These are phyloP conservation scores for Talaromyces pinophilus DNA, from an alignment of 2,329 filamentous ascomycete genomes.

Conservation along the genomic window DNA sequence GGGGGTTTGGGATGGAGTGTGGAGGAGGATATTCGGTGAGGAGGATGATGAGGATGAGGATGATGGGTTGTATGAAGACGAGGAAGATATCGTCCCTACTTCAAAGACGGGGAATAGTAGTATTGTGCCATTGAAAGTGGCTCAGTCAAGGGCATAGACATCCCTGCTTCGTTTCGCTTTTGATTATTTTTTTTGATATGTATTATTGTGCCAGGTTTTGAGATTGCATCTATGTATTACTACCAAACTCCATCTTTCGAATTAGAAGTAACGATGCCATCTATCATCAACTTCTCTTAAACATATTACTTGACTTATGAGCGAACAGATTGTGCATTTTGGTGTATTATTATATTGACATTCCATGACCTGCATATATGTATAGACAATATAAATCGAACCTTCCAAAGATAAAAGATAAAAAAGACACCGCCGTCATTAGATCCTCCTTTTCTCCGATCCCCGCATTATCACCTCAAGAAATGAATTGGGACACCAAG, in stretches of 20 bases:
- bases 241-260: not conserved
- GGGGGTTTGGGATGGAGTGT: slow-evolving; percentile 83
- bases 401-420: not conserved
- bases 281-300: not conserved
- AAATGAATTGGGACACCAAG: not conserved
- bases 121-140: slow-evolving; percentile 7
- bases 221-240: slow-evolving; percentile 11
- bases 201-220: not conserved
- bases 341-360: slow-evolving; percentile 1
- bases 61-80: slow-evolving; percentile 50
- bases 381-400: not conserved
- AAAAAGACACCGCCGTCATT: not conserved
- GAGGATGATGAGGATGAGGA: slow-evolving; percentile 59
- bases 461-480: not conserved
- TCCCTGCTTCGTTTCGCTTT: not conserved
- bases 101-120: not conserved
- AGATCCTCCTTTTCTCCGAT: slow-evolving; percentile 1
- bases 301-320: no score
- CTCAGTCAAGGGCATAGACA: slow-evolving; percentile 10
- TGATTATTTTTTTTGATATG: not conserved
- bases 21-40: slow-evolving; percentile 65
- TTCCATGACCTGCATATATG: not conserved
- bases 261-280: not conserved
- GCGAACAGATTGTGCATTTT: not conserved
- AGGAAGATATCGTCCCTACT: slow-evolving; percentile 27